Percentiles rank a stretch among this genome's conserved stretches.
Evolutionary conservation across 2,329 filamentous ascomycete genomes (phyloP).

Genomic region (Colletotrichum sp.): DNA sequence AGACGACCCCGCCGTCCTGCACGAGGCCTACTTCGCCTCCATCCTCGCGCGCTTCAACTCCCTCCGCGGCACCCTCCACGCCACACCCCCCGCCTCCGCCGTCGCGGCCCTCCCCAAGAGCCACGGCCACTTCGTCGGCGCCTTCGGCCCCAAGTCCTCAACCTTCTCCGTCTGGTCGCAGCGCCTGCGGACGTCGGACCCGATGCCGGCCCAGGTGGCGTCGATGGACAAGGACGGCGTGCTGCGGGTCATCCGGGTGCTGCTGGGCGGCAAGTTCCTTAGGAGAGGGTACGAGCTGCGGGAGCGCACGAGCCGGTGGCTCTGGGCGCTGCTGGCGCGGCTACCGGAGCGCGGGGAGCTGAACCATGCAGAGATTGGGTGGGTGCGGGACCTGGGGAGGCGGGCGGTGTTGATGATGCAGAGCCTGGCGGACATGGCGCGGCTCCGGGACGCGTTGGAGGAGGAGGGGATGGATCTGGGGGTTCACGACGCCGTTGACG

Average conservation of each 20-base stretch:
- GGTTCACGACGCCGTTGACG: constrained; percentile 51
- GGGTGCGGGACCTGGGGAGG: constrained; percentile 80
- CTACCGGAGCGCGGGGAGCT: constrained; percentile 78
- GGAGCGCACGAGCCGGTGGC: constrained; percentile 77
- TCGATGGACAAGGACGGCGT: constrained; percentile 71
- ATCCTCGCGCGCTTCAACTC: constrained; percentile 68
- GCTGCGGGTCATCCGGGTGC: constrained; percentile 69
- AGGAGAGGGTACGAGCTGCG: constrained; percentile 64
- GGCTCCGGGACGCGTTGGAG: constrained; percentile 47
- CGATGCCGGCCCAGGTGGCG: constrained; percentile 63
- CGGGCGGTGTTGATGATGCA: constrained; percentile 69
- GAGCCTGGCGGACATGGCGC: constrained; percentile 58
- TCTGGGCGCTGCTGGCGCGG: constrained; percentile 81
- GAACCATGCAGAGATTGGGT: constrained; percentile 75
- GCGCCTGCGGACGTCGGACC: constrained; percentile 58
- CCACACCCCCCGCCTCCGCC: constrained; percentile 55
- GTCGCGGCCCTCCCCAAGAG: constrained; percentile 58
- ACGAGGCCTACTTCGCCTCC: constrained; percentile 70
- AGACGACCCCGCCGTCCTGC: constrained; percentile 46
- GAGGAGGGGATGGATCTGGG: constrained; percentile 44
- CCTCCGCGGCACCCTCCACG: constrained; percentile 68
- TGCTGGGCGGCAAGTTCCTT: constrained; percentile 69
- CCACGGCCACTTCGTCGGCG: constrained; percentile 60
- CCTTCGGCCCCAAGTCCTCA: constrained; percentile 55
- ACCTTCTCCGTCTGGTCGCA: constrained; percentile 57